phyloP scores from a whole-genome alignment of 352 stramenopile genomes.

The Phytophthora capsici region DNA sequence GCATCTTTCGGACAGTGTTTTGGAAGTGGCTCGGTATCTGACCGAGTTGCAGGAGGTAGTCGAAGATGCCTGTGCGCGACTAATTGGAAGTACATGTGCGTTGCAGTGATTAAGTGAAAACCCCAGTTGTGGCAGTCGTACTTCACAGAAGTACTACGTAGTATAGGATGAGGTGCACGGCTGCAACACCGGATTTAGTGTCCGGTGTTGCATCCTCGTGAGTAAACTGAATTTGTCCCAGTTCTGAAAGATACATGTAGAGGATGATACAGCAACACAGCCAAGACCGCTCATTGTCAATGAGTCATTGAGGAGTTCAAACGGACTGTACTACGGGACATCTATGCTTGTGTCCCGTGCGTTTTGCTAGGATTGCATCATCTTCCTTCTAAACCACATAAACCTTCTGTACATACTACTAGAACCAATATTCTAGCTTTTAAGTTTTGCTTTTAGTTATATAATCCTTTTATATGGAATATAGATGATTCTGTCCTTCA shows the following conservation, averaged over 20 bases:
- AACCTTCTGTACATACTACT: background rate
- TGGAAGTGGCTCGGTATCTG: conserved; percentile 26
- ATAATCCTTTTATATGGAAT: background rate
- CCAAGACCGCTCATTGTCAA: no score
- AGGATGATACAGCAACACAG: no score
- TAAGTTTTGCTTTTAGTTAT: background rate
- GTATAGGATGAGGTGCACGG: no score
- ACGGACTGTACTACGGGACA: no score
- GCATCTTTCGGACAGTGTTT: conserved; percentile 23
- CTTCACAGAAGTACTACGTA: no score
- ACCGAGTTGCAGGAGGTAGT: conserved; percentile 43
- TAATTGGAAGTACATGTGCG: conserved; percentile 48
- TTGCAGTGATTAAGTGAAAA: conserved; percentile 40
- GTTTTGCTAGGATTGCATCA: background rate
- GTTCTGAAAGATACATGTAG: no score
- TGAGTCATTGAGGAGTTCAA: no score
- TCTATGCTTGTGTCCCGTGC: no score
- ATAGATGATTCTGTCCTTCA: background rate
- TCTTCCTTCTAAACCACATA: background rate
- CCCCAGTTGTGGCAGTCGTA: no score
- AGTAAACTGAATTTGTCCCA: no score
- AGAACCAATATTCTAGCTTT: background rate
- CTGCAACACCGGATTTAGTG: no score
- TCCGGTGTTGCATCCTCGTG: no score
- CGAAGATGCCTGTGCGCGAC: conserved; percentile 49